Percentiles rank a stretch among this genome's conserved stretches.
phyloP scores from a whole-genome alignment of 441 rosid genomes.

The Oxalis stricta region DNA sequence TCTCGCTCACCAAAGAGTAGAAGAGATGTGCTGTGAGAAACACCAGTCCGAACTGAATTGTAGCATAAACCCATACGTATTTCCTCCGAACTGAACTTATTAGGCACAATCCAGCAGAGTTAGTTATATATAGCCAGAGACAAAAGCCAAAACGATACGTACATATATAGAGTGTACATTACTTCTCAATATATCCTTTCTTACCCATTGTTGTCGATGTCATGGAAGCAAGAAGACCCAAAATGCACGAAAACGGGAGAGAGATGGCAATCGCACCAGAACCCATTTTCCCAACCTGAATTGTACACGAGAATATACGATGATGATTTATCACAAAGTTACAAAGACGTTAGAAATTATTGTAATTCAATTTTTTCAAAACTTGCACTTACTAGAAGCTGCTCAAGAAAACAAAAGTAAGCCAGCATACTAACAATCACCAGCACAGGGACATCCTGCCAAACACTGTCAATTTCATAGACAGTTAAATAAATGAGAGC shows the following conservation, averaged over 20 bases:
- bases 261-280: slow-evolving; percentile 88
- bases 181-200: too few species aligned
- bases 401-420: slow-evolving; percentile 69
- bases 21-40: slow-evolving; percentile 66
- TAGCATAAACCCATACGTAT: slow-evolving; percentile 66
- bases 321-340: too few species aligned
- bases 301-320: neutral
- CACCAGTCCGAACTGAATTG: slow-evolving; percentile 55
- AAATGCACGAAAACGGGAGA: slow-evolving; percentile 85
- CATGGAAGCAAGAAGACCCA: slow-evolving; percentile 91
- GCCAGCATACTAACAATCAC: slow-evolving; percentile 74
- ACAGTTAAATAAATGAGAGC: too few species aligned
- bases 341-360: slow-evolving; percentile 5
- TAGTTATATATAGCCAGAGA: neutral
- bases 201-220: slow-evolving; percentile 87
- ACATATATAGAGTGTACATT: too few species aligned
- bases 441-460: slow-evolving; percentile 74
- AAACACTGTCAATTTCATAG: slow-evolving; percentile 50
- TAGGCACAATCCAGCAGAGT: slow-evolving; percentile 16
- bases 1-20: slow-evolving; percentile 49
- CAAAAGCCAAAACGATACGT: neutral
- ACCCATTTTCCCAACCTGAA: slow-evolving; percentile 65
- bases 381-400: slow-evolving; percentile 43
- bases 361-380: neutral
- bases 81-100: slow-evolving; percentile 51